Conservation (phyloP, 2,329 filamentous ascomycete genomes). For the Paecilomyces sp. region DNA sequence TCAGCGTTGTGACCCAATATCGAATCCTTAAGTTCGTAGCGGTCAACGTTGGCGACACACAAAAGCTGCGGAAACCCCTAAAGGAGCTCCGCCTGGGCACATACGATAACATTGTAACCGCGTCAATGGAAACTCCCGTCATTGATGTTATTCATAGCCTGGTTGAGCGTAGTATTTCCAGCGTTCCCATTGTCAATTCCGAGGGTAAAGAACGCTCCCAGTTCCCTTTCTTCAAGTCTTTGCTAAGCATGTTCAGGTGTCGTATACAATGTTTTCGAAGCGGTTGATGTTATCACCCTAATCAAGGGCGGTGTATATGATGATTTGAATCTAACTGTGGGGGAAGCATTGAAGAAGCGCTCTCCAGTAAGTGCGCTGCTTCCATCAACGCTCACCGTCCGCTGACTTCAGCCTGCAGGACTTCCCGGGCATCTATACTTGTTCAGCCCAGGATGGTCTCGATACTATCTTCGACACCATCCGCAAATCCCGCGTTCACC, state of each 20-base stretch:
- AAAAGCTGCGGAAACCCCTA: conserved; percentile 79
- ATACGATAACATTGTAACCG: conserved; percentile 72
- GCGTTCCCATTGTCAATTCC: conserved; percentile 82
- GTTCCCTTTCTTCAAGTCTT: background rate
- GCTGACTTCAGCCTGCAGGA: conserved; percentile 46
- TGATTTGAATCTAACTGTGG: conserved; percentile 76
- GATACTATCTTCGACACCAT: conserved; percentile 97
- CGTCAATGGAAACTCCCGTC: conserved; percentile 81
- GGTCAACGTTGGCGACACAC: conserved; percentile 85
- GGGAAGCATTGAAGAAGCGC: conserved; percentile 79
- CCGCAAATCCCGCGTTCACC: conserved; percentile 87
- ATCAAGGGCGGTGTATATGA: conserved; percentile 93
- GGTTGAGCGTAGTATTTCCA: conserved; percentile 88
- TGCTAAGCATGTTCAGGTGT: conserved; percentile 38
- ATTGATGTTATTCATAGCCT: conserved; percentile 92
- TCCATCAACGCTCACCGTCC: background rate
- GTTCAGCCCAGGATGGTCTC: conserved; percentile 80
- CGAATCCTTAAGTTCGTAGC: conserved; percentile 98
- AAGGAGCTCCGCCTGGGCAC: conserved; percentile 79
- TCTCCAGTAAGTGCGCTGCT: conserved; percentile 52
- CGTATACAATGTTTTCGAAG: conserved; percentile 93
- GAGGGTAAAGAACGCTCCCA: conserved; percentile 43
- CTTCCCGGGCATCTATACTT: conserved; percentile 95
- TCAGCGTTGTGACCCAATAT: conserved; percentile 97
- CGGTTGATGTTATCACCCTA: conserved; percentile 91